Percentiles rank a stretch among this genome's conserved stretches.
These are phyloP conservation scores for Datisca glomerata DNA, from an alignment of 306 rosid genomes.

Conservation along the genomic window DNA sequence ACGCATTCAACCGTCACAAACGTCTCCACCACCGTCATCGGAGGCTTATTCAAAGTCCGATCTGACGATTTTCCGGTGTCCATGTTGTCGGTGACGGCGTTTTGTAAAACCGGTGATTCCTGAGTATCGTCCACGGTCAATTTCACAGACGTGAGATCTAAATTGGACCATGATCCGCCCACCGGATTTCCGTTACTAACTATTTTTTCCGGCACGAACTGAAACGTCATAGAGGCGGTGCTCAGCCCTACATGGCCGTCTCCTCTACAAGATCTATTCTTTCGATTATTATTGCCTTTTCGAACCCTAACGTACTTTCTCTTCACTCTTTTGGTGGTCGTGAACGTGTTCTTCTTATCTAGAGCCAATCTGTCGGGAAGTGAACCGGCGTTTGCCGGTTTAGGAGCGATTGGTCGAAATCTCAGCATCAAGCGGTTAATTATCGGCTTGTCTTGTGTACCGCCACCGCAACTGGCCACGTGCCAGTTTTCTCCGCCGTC, in stretches of 20 bases:
- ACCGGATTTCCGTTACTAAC: neutral
- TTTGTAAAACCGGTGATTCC: too few relatives aligned
- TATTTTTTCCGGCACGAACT: constrained; percentile 40
- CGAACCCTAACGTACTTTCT: constrained; percentile 55
- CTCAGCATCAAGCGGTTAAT: constrained; percentile 37
- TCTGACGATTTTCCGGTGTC: neutral
- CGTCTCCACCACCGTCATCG: too few relatives aligned
- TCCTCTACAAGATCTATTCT: constrained; percentile 3
- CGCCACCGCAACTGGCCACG: constrained; percentile 10
- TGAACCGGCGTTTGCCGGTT: constrained; percentile 24
- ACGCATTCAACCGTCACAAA: constrained; percentile 25
- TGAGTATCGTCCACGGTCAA: constrained; percentile 11
- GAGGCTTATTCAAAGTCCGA: too few relatives aligned
- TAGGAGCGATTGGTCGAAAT: constrained; percentile 74
- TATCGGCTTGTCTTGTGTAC: constrained; percentile 12
- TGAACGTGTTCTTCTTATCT: constrained; percentile 8
- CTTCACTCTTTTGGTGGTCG: constrained; percentile 27
- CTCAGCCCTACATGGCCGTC: neutral
- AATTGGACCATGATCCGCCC: constrained; percentile 23
- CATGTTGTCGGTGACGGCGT: too few relatives aligned
- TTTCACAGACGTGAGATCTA: constrained; percentile 22
- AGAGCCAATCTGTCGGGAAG: neutral
- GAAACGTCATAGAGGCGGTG: constrained; percentile 27
- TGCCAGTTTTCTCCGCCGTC: constrained; percentile 32
- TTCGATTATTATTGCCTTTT: constrained; percentile 15